These are phyloP conservation scores for Hirsutella thompsonii DNA, from an alignment of 2,329 filamentous ascomycete genomes.

Conservation along the genomic window DNA sequence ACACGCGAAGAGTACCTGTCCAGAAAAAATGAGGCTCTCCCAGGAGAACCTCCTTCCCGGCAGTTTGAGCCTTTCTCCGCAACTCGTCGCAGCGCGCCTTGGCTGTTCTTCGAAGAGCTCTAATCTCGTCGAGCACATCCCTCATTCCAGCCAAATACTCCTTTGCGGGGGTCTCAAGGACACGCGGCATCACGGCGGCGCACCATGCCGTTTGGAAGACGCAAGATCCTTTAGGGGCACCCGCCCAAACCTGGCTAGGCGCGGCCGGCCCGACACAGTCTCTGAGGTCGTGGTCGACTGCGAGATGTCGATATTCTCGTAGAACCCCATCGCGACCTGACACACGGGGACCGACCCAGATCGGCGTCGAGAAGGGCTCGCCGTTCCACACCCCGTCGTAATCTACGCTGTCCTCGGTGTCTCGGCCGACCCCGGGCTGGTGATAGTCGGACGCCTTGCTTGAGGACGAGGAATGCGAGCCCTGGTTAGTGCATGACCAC, in stretches of 20 bases:
- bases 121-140: slow-evolving; percentile 30
- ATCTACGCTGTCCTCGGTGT: slow-evolving; percentile 10
- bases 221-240: slow-evolving; percentile 30
- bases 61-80: slow-evolving; percentile 5
- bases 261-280: slow-evolving; percentile 30
- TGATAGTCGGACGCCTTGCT: slow-evolving; percentile 1
- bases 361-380: slow-evolving; percentile 10
- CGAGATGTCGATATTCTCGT: slow-evolving; percentile 33
- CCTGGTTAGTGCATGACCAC: slow-evolving; percentile 1
- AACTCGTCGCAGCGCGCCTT: slow-evolving; percentile 14
- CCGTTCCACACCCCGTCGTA: slow-evolving; percentile 14
- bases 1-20: slow-evolving; percentile 14
- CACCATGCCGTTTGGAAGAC: slow-evolving; percentile 42
- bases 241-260: slow-evolving; percentile 34
- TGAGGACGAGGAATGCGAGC: slow-evolving; percentile 4
- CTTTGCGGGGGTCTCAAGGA: slow-evolving; percentile 14
- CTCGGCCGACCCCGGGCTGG: not conserved
- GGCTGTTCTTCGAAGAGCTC: slow-evolving; percentile 21
- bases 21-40: slow-evolving; percentile 23
- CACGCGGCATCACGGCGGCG: slow-evolving; percentile 27
- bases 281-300: slow-evolving; percentile 21
- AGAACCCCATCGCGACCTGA: slow-evolving; percentile 22
- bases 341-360: slow-evolving; percentile 34
- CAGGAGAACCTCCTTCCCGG: slow-evolving; percentile 3
- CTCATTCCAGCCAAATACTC: slow-evolving; percentile 23